Evolutionary conservation across 352 stramenopile genomes (phyloP).

Genomic region (Pythium insidiosum): DNA sequence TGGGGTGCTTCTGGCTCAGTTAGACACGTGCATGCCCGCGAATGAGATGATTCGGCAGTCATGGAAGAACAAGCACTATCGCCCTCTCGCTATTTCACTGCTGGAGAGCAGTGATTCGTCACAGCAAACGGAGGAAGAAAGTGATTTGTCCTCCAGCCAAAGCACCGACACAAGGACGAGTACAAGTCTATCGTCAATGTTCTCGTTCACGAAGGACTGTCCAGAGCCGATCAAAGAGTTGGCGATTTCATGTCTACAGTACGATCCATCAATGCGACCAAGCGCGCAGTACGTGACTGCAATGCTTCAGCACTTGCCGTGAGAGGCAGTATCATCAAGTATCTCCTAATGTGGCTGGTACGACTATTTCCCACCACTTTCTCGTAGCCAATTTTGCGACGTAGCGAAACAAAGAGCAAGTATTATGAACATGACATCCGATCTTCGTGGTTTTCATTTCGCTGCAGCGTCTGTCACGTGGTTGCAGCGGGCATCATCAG

Average conservation of each 20-base stretch:
- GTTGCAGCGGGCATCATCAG: too few species aligned
- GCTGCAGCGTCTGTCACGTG: too few species aligned
- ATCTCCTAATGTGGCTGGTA: too few species aligned
- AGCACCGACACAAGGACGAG: slow-evolving; percentile 7
- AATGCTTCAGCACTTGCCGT: slow-evolving; percentile 40
- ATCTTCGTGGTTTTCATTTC: too few species aligned
- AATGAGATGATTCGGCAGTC: slow-evolving; percentile 68
- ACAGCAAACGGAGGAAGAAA: slow-evolving; percentile 3
- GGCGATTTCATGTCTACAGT: slow-evolving; percentile 53
- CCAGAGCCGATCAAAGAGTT: slow-evolving; percentile 45
- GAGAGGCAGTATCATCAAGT: background rate
- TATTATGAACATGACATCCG: too few species aligned
- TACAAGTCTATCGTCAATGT: slow-evolving; percentile 45
- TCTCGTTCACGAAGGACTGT: slow-evolving; percentile 65
- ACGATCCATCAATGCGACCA: slow-evolving; percentile 58
- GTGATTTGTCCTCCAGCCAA: slow-evolving; percentile 1
- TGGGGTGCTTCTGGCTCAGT: slow-evolving; percentile 19
- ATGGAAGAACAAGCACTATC: too few species aligned
- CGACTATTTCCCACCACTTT: too few species aligned
- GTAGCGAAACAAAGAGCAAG: too few species aligned
- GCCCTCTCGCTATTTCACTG: too few species aligned
- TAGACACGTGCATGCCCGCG: slow-evolving; percentile 28
- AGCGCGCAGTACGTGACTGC: slow-evolving; percentile 66
- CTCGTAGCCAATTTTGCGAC: too few species aligned
- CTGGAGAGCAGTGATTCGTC: too few species aligned